Base-by-base conservation (phyloP, 768 basidiomycete genomes). In the Pleurotus eryngii region DNA sequence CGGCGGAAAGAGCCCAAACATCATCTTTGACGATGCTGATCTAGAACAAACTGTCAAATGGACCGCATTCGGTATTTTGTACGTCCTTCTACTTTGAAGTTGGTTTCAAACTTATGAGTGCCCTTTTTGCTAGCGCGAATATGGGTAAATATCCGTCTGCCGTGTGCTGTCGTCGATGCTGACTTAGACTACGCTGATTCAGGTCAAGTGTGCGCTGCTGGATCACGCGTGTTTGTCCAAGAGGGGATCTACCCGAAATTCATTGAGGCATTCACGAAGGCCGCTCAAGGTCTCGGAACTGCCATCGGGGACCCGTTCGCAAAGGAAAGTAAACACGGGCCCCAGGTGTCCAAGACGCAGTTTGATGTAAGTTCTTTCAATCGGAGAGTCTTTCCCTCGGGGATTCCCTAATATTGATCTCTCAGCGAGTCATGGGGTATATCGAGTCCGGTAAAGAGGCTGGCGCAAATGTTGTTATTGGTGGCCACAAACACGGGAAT, bases 371-470 rank as follows among this genome's bases (percentile, higher is more conserved):
- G 75, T 68, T 3, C 24, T 5, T n/a, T 46, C 5, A 15, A 26
- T 40, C 14, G 2, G 9, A 35, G 3, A 2, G 30, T 11, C 30
- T 11, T 11, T 35, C 30, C 30, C 9, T 35, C 30, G 30, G 30
- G 30, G 30, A 35, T 35, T 35, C 30, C 30, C 30, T 35, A 35
- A 35, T 11, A 9, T 9, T 35, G 30, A 35, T 35, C 39, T 53
- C 38, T n/a, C 58, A 88, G 86, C 83, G 85, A 51, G 79, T 92
- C 60, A 80, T 89, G 79, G 71, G 70, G 27, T 91, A 90, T 73
- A 89, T 93, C 65, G 68, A 89, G n/a, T 80, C 82, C 2, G 91
- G 89, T 9, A 86, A 83, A 64, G 63, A 77, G n/a, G 81, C 81
- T 18, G 90, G 90, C 22, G 90, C 90, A 0, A 87, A 68, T 12